phyloP scores from a whole-genome alignment of 805 yeast genomes.

The Candida palmyrensis region DNA sequence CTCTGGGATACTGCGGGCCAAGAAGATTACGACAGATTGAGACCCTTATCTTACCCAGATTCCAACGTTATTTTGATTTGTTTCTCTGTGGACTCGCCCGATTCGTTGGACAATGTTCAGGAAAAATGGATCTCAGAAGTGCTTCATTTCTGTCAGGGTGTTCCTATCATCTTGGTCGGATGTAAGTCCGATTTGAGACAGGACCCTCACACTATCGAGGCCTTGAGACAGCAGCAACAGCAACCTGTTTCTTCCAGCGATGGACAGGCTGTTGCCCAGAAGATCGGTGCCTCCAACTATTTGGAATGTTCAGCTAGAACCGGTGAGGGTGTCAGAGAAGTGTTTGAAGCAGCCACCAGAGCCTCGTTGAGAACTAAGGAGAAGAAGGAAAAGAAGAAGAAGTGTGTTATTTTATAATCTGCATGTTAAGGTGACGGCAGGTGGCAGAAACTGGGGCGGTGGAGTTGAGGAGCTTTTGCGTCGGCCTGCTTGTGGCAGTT shows the following conservation, averaged over 20 bases:
- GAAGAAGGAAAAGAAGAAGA: conserved; percentile 56
- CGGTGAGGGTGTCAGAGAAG: conserved; percentile 89
- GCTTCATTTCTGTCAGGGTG: conserved; percentile 88
- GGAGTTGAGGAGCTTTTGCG: no score
- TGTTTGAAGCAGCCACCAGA: conserved; percentile 87
- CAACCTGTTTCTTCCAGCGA: conserved; percentile 78
- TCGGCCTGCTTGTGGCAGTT: no score
- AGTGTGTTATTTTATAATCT: conserved; percentile 62
- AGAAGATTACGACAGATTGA: conserved; percentile 92
- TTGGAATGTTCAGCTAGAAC: conserved; percentile 91
- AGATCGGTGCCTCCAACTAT: conserved; percentile 82
- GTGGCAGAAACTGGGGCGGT: no score
- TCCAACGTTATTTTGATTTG: conserved; percentile 88
- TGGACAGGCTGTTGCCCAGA: conserved; percentile 83
- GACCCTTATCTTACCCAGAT: conserved; percentile 90
- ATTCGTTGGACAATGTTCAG: conserved; percentile 87
- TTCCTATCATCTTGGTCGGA: conserved; percentile 88
- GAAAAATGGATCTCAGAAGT: conserved; percentile 96
- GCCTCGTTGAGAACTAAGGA: conserved; percentile 75
- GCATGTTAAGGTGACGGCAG: no score
- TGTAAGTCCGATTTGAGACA: conserved; percentile 87
- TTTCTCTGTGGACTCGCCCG: conserved; percentile 87
- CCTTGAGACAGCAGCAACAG: conserved; percentile 67
- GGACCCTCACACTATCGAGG: conserved; percentile 73
- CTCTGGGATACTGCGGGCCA: conserved; percentile 99